Base-by-base conservation (phyloP, 371 early-diverging fungal species). In the Parasitella parasitica region DNA sequence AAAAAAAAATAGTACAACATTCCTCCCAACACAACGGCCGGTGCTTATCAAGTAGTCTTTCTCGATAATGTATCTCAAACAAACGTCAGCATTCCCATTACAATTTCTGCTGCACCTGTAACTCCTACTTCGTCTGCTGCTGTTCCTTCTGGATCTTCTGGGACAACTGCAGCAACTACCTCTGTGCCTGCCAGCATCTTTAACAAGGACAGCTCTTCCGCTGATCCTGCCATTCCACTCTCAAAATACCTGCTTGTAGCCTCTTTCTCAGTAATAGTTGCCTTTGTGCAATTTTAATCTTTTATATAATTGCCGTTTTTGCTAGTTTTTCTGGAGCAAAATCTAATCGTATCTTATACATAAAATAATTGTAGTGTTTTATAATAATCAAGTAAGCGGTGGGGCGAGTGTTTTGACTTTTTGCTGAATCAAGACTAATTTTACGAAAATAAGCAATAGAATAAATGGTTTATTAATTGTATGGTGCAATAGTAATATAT, bases 1-100 rank as follows among this genome's bases (percentile, higher is more conserved):
- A n/a, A n/a, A n/a, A n/a, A n/a, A n/a, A n/a, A n/a, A 60, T 62
- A 75, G 76, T 75, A 72, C 54, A 53, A 64, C 30, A 69, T 75
- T 49, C 76, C 76, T 16, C 28, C 41, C 32, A 72, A 55, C 12
- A 70, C 67, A 38, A 54, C 63, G 8, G 59, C 76, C 34, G 76
- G 76, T 15, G 32, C 51, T 11, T 75, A 75, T 52, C 63, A 69
- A 46, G 57, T 75, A n/a, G 56, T 67, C 1, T 75, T 64, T 32
- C 30, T 57, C 27, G 70, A 75, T 48, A 28, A 36, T 22, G 50
- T 69, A 12, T 66, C 70, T 16, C 58, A 64, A 51, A 61, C 64
- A 30, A 72, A 72, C 27, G 62, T 61, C 35, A 60, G 63, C 46
- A 62, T 75, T 56, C 63, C 72, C 13, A 64, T 75, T 27, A 65